Evolutionary conservation across 441 rosid species (phyloP), one percentile per base, ranked within the genome.

Genomic region (Eruca vesicaria): DNA sequence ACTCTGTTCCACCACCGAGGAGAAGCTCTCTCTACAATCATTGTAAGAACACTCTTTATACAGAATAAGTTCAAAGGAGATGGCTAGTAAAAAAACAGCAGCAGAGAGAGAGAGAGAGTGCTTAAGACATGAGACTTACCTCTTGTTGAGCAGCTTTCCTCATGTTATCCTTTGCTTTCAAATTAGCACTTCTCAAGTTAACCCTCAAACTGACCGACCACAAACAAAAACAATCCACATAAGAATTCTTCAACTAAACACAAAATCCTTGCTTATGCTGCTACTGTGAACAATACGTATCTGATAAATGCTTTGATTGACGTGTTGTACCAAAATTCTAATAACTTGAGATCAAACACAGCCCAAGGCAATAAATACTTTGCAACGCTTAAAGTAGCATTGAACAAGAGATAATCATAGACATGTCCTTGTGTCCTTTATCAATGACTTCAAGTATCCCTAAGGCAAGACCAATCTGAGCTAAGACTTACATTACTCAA

Each of bases 1-100:
- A 95, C 84, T 95, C 96, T 74, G 86, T 93, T 71, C 99, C 99
- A 12, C 99, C 96, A 26, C 99, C 98, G 59, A 95, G 84, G 70
- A 95, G 99, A 73, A 88, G 89, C 84, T 92, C 90, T 82, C 99
- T 95, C 99, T 94, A 68, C 73, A 84, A 81, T 16, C 43, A 67
- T 77, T 71, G 38, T 1, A 56, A 69, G 55, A 35, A 38, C 33
- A 68, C 55, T 50, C 66, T 68, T 74, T 18, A 52, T 38, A 48
- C 7, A 18, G 8, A 8, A 3, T 2, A 3, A 7, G 2, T 41
- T 18, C 32, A 36, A 56, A 38, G 26, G 64, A 48, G 16, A 21
- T 60, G 18, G 21, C 55, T 35, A 1, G n/a, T n/a, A n/a, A n/a
- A n/a, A n/a, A n/a, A n/a, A n/a, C n/a, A 48, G 21, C 11, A 50